Percentiles rank a stretch among this genome's conserved stretches.
Evolutionary conservation across 2,329 filamentous ascomycete species (phyloP).

Genomic region (Microcyclospora tardicrescens): DNA sequence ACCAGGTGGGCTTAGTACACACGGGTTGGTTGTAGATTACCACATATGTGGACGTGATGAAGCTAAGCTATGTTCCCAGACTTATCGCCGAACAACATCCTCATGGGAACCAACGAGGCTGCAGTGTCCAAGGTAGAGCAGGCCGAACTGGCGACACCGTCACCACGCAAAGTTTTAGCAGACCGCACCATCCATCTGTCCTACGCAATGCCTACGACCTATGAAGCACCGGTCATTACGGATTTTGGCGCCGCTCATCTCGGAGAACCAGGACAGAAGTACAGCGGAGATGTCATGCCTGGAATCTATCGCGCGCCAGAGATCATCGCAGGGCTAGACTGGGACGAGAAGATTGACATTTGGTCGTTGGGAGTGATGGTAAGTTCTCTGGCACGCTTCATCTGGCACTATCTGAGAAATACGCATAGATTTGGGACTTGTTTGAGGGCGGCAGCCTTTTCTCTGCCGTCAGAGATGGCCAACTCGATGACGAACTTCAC

Average conservation of each 20-base stretch:
- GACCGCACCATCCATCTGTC: slow-evolving; percentile 20
- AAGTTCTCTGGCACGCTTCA: too few species aligned
- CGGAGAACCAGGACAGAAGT: slow-evolving; percentile 4
- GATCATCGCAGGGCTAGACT: slow-evolving; percentile 7
- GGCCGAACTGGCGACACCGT: slow-evolving; percentile 7
- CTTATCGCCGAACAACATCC: too few species aligned
- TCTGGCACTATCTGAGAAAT: neutral
- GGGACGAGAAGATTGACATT: slow-evolving; percentile 8
- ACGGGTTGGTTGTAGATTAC: too few species aligned
- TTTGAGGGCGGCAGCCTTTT: slow-evolving; percentile 25
- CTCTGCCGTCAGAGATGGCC: slow-evolving; percentile 10
- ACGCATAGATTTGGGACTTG: slow-evolving; percentile 25
- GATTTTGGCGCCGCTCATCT: slow-evolving; percentile 7
- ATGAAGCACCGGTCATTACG: slow-evolving; percentile 4
- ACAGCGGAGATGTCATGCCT: slow-evolving; percentile 9
- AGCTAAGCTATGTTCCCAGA: too few species aligned
- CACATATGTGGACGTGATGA: too few species aligned
- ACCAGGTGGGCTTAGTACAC: too few species aligned
- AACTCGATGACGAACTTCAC: slow-evolving; percentile 16
- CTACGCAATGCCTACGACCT: slow-evolving; percentile 14
- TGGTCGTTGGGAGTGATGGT: slow-evolving; percentile 10
- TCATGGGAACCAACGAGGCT: too few species aligned
- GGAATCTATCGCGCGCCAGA: slow-evolving; percentile 9
- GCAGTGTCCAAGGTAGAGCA: too few species aligned
- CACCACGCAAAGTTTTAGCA: slow-evolving; percentile 16